Conservation (phyloP, 179 eudicot species). For the Spinacia oleracea region DNA sequence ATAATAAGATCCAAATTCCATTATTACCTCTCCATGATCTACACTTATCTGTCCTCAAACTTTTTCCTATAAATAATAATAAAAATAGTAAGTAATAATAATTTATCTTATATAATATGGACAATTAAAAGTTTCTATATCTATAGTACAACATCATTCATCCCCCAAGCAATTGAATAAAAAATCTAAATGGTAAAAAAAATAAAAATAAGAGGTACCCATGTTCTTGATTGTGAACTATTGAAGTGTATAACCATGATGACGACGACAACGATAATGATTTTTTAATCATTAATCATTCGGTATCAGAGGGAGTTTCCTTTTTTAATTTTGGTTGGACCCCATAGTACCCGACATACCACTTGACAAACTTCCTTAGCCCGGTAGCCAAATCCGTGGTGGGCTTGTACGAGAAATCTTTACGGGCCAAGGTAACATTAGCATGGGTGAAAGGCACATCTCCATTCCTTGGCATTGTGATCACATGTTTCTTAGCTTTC, state of each 20-base stretch:
- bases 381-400: slow-evolving; percentile 59
- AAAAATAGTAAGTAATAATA: too few relatives aligned
- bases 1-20: slow-evolving; percentile 16
- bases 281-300: not conserved
- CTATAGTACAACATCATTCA: slow-evolving; percentile 35
- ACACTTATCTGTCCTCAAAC: not conserved
- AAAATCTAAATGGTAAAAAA: not conserved
- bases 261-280: too few relatives aligned
- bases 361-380: slow-evolving; percentile 61
- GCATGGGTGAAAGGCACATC: slow-evolving; percentile 77
- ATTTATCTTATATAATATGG: slow-evolving; percentile 32
- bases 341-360: slow-evolving; percentile 66
- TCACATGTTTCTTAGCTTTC: slow-evolving; percentile 57
- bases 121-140: slow-evolving; percentile 37
- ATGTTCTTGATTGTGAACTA: slow-evolving; percentile 8
- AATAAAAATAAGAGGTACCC: slow-evolving; percentile 12
- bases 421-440: slow-evolving; percentile 53
- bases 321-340: slow-evolving; percentile 44
- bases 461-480: slow-evolving; percentile 67
- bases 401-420: slow-evolving; percentile 62
- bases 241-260: not conserved
- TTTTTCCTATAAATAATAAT: slow-evolving; percentile 12
- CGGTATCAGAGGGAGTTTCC: slow-evolving; percentile 30
- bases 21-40: slow-evolving; percentile 22
- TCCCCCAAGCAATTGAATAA: slow-evolving; percentile 3